These are phyloP conservation scores for Scedosporium dehoogii DNA, from an alignment of 2,329 filamentous ascomycete species.

Conservation along the genomic window DNA sequence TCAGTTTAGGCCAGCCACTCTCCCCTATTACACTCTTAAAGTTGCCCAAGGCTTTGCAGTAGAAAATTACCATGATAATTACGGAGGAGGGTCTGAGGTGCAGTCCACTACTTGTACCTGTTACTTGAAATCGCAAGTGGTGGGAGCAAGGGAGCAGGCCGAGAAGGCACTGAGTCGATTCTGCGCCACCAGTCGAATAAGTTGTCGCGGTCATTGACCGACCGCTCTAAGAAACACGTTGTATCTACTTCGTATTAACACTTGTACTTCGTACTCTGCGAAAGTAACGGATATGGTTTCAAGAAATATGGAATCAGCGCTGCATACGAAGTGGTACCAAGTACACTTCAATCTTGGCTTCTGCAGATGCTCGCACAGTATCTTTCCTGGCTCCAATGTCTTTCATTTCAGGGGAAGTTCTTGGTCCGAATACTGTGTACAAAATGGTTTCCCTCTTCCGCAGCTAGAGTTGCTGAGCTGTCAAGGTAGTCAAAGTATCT, in stretches of 20 bases:
- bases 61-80: background rate
- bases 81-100: background rate
- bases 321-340: too few relatives aligned
- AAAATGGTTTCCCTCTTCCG: too few relatives aligned
- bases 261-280: too few relatives aligned
- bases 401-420: too few relatives aligned
- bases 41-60: background rate
- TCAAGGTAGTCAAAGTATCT: background rate
- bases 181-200: background rate
- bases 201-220: background rate
- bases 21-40: conserved; percentile 3
- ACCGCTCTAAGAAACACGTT: background rate
- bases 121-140: background rate
- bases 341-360: too few relatives aligned
- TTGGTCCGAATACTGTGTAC: too few relatives aligned
- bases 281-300: too few relatives aligned
- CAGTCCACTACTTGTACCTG: background rate
- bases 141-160: background rate
- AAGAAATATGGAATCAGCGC: too few relatives aligned
- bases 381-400: too few relatives aligned
- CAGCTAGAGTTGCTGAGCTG: too few relatives aligned
- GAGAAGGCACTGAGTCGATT: background rate
- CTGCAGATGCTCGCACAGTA: too few relatives aligned
- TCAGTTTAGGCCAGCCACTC: background rate
- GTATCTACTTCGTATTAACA: background rate